These are phyloP conservation scores for Termitomyces sp. DNA, from an alignment of 768 basidiomycete species.

Conservation along the genomic window DNA sequence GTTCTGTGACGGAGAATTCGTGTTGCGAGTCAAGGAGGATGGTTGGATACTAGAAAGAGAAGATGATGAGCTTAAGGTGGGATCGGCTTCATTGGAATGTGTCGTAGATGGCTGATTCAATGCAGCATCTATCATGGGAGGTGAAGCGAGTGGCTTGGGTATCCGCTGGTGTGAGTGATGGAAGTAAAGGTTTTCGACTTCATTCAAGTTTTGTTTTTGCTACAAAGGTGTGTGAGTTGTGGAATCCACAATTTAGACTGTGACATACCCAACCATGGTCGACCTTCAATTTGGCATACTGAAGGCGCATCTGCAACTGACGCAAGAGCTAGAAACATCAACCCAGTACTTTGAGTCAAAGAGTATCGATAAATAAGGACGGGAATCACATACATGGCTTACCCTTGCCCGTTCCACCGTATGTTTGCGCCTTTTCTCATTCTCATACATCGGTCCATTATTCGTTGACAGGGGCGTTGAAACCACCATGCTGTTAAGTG, in stretches of 20 bases:
- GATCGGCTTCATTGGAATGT: conserved; percentile 4
- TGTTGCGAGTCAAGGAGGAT: conserved; percentile 8
- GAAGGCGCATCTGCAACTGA: conserved; percentile 67
- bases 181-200: conserved; percentile 81
- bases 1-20: conserved; percentile 1
- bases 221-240: conserved; percentile 17
- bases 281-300: conserved; percentile 74
- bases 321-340: conserved; percentile 47
- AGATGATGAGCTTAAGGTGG: conserved; percentile 16
- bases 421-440: conserved; percentile 40
- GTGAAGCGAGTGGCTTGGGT: conserved; percentile 19
- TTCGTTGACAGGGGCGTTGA: conserved; percentile 20
- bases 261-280: conserved; percentile 73
- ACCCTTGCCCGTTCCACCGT: conserved; percentile 52
- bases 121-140: conserved; percentile 18
- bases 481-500: conserved; percentile 25
- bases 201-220: conserved; percentile 76
- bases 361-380: background rate
- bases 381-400: conserved; percentile 39
- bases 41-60: conserved; percentile 20
- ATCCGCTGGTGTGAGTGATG: conserved; percentile 56
- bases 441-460: conserved; percentile 24
- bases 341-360: background rate
- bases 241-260: background rate
- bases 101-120: conserved; percentile 13